These are phyloP conservation scores for Penicillium palitans DNA, from an alignment of 2,329 filamentous ascomycete genomes.

Conservation along the genomic window DNA sequence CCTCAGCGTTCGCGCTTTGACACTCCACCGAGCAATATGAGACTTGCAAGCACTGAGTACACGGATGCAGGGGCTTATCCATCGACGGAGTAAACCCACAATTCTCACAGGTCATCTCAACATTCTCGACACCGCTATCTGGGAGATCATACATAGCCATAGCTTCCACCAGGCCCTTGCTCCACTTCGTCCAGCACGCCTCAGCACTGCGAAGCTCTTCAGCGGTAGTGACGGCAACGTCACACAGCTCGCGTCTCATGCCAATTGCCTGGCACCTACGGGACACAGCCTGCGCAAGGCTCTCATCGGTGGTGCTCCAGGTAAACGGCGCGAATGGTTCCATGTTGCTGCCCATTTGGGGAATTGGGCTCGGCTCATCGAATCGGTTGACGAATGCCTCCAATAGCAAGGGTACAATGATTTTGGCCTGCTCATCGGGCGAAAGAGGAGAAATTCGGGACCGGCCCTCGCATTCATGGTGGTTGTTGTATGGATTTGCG, in stretches of 20 bases:
- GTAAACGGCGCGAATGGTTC: slow-evolving; percentile 6
- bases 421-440: neutral
- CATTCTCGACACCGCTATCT: neutral
- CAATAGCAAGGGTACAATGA: slow-evolving; percentile 9
- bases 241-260: slow-evolving; percentile 2
- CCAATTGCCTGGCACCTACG: neutral
- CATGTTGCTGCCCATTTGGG: neutral
- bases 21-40: slow-evolving; percentile 5
- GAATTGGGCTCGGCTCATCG: neutral
- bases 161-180: neutral
- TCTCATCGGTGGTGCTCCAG: slow-evolving; percentile 4
- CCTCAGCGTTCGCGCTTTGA: neutral
- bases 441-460: slow-evolving; percentile 1
- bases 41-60: neutral
- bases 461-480: slow-evolving; percentile 6
- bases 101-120: slow-evolving; percentile 1
- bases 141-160: neutral
- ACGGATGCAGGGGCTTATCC: slow-evolving; percentile 1
- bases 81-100: slow-evolving; percentile 9
- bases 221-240: neutral
- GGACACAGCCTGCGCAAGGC: slow-evolving; percentile 5
- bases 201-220: neutral
- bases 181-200: neutral
- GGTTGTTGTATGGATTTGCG: slow-evolving; percentile 6
- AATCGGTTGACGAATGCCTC: slow-evolving; percentile 11